Base-by-base conservation (phyloP, 257 asterid species). In the Schizonepeta tenuifolia region DNA sequence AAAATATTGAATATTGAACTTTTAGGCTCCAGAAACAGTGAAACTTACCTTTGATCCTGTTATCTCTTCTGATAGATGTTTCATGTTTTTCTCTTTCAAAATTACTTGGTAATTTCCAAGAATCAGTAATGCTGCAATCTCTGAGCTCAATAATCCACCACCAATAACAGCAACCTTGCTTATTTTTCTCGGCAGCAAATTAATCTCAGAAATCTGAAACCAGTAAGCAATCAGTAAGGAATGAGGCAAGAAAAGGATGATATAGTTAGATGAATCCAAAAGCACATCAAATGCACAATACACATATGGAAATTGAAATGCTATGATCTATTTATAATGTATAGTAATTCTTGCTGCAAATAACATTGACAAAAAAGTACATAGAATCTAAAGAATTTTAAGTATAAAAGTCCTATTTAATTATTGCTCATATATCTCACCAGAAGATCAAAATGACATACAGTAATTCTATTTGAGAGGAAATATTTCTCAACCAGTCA, bases 161-260 rank as follows among this genome's bases (percentile, higher is more conserved):
- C 86, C 87, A 53, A 86, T 24, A 80, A 86, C 68, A 67, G 83
- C 92, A 77, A 82, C 82, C 77, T 84, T 84, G 18, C 59, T 72
- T 47, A 84, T 79, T 66, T 76, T 79, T 65, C 83, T 85, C 18
- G 89, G 83, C 73, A 60, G 78, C 76, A 86, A 80, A 43, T 78
- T 80, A 71, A 59, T 56, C 54, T 69, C 73, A 80, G 84, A 81
- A 63, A 85, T 56, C 90, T 87, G 79, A 71, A 38, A 70, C 65
- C 65, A 58, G 54, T 56, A 56, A n/a, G 11, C 60, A 64, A 8
- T 63, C 60, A 67, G 53, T 56, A 61, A 31, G 18, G 71, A 71
- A 17, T 57, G 60, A 74, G 59, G 26, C 41, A 62, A 64, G 72
- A 61, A 65, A 11, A 22, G 35, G 24, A 54, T 38, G 64, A 53